Conservation (phyloP, 768 basidiomycete genomes). For the Mrakia blollopis region DNA sequence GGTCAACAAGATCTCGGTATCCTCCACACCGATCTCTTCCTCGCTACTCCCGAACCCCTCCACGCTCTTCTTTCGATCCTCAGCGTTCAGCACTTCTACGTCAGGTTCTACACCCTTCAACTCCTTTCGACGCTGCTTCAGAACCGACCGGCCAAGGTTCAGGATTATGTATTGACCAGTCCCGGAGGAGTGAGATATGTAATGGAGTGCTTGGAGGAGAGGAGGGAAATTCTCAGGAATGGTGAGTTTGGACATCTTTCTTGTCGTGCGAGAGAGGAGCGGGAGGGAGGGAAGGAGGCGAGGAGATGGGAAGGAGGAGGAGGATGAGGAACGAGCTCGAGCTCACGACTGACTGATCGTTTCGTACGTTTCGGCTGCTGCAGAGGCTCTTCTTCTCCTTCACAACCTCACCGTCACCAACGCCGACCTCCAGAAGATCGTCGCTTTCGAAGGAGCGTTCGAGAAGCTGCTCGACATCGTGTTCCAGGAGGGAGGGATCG, state of each 20-base stretch:
- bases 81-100: slow-evolving; percentile 71
- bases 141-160: slow-evolving; percentile 73
- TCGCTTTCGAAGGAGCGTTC: slow-evolving; percentile 94
- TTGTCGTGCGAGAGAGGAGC: too few relatives aligned
- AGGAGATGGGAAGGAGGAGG: background rate
- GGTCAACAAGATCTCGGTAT: slow-evolving; percentile 55
- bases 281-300: background rate
- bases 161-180: slow-evolving; percentile 85
- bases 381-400: slow-evolving; percentile 78
- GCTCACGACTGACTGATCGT: too few relatives aligned
- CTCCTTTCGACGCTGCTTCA: slow-evolving; percentile 71
- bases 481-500: slow-evolving; percentile 79
- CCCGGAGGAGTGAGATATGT: slow-evolving; percentile 63
- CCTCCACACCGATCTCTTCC: slow-evolving; percentile 73
- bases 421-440: slow-evolving; percentile 89
- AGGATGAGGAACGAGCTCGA: background rate
- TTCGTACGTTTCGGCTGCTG: background rate
- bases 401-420: slow-evolving; percentile 78
- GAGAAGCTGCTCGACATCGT: slow-evolving; percentile 90
- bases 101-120: slow-evolving; percentile 76
- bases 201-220: slow-evolving; percentile 72
- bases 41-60: slow-evolving; percentile 60
- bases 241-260: slow-evolving; percentile 51
- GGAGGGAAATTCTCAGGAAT: slow-evolving; percentile 80
- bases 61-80: slow-evolving; percentile 75